Evolutionary conservation across 2,329 filamentous ascomycete species (phyloP), one percentile per base, ranked within the genome.

Genomic region (Ploettnerulaceae sp.): DNA sequence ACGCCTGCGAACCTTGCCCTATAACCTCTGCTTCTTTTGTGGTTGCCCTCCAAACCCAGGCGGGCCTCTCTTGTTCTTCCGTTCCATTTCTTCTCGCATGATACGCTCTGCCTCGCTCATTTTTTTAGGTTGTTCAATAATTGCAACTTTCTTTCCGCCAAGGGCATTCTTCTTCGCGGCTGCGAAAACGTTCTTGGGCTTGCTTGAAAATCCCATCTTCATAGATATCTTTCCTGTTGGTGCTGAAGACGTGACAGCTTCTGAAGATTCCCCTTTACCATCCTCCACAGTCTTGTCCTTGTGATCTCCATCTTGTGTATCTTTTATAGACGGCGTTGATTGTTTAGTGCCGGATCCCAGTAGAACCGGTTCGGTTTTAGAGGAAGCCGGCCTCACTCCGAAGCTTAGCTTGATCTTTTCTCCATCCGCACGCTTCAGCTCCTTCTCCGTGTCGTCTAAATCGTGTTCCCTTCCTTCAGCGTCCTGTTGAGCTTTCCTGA

Each of bases 31-130:
- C 58, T 75, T 78, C 67, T 82, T 82, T 38, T 81, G 80, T 37
- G 67, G 66, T 1, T 70, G 66, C 36, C 71, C 72, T 14, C 67
- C 68, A 42, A 71, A 71, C 0, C 73, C 73, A 1, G 65, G 65
- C 3, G 62, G 62, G 7, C 72, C 75, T 37, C 78, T 70, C 25
- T 72, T 67, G 45, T 82, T 73, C 63, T 89, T 89, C 54, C 76
- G 73, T 57, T 89, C 84, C 66, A 88, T 75, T 61, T 90, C 86
- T 58, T 86, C 84, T 66, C 84, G 87, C 89, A 95, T 95, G 60
- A 93, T 94, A 43, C 84, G 77, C 67, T 91, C 89, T 3, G 83
- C 84, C 62, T 94, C 88, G 59, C 86, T 91, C 77, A 95, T 91
- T 60, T 86, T 93, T 72, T 86, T 89, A 2, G 81, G 82, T 45